Percentiles rank a stretch among this genome's conserved stretches.
phyloP scores from a whole-genome alignment of 225 moss, liverwort and hornwort genomes.

The Pseudisothecium myosuroides region DNA sequence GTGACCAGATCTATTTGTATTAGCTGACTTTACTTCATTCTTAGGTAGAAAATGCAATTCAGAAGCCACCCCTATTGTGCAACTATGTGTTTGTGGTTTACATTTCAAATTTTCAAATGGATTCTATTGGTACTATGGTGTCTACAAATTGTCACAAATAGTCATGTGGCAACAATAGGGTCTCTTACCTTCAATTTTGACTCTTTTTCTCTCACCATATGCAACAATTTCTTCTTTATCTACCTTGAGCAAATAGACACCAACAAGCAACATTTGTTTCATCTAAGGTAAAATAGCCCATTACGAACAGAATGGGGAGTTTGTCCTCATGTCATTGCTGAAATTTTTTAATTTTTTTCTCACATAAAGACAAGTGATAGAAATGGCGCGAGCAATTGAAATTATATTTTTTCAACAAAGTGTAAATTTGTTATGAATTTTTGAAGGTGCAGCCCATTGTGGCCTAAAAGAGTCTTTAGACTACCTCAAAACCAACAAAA shows the following conservation, averaged over 20 bases:
- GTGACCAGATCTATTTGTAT: not conserved
- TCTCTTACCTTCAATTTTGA: not conserved
- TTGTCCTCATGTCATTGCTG: too few relatives aligned
- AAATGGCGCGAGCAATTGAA: too few relatives aligned
- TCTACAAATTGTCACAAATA: not conserved
- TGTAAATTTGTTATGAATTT: too few relatives aligned
- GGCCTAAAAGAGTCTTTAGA: too few relatives aligned
- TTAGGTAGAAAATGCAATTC: not conserved
- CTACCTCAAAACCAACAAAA: too few relatives aligned
- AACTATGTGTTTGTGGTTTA: not conserved
- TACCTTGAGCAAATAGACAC: not conserved
- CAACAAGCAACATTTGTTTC: not conserved
- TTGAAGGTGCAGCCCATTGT: too few relatives aligned
- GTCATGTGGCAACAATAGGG: not conserved
- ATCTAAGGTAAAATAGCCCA: too few relatives aligned
- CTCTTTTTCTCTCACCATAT: too few relatives aligned
- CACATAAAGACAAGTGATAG: too few relatives aligned
- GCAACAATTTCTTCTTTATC: not conserved
- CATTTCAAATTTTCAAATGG: not conserved
- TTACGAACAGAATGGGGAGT: too few relatives aligned
- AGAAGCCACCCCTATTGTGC: not conserved
- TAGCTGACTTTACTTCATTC: not conserved
- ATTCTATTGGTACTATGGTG: not conserved
- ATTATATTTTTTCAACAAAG: too few relatives aligned
- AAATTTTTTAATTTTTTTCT: too few relatives aligned